Evolutionary conservation across 495 filamentous ascomycete genomes (phyloP), one percentile per base, ranked within the genome.

Genomic region (Arthonia radiata): DNA sequence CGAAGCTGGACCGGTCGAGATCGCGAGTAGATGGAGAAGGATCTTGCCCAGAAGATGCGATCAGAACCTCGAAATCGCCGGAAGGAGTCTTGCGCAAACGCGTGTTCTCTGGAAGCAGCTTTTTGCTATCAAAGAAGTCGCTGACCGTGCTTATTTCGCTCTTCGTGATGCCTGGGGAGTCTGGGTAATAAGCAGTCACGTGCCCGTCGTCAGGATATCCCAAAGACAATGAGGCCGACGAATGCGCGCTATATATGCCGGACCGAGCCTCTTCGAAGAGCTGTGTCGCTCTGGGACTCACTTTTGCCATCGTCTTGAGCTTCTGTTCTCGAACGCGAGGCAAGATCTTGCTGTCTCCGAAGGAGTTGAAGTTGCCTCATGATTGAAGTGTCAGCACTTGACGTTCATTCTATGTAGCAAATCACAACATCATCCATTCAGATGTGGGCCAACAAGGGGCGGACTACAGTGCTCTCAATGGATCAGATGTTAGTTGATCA

Each of bases 291-390:
- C 56, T 50, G 5, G 59, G 50, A 0, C 67, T 69, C 10, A 52
- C 50, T 12, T 66, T 59, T 13, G 75, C 70, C n/a, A 97, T 50
- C 32, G 68, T 63, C 18, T 67, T 59, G 30, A 97, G 59, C 17
- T 61, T 59, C 11, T 65, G 59, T 26, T 65, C 53, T 8, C 61
- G 46, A 31, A 81, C 60, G 23, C 82, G 60, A 5, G 86, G 86
- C 29, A 97, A 67, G 46, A 93, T 92, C 42, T 94, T 97, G 32
- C 70, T 63, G 44, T 97, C 86, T 18, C 86, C 86, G 37, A 93
- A 92, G 16, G 73, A 74, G 51, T 93, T 93, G 54, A 90, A 97
- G 47, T 97, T 97, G 24, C 86, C 86, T n/a, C n/a, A n/a, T n/a
- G n/a, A n/a, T n/a, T n/a, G n/a, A n/a, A n/a, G n/a, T n/a, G n/a